Percentiles rank a stretch among this genome's conserved stretches.
Evolutionary conservation across 2,329 filamentous ascomycete genomes (phyloP).

Genomic region (Scolecobasidium constrictum): DNA sequence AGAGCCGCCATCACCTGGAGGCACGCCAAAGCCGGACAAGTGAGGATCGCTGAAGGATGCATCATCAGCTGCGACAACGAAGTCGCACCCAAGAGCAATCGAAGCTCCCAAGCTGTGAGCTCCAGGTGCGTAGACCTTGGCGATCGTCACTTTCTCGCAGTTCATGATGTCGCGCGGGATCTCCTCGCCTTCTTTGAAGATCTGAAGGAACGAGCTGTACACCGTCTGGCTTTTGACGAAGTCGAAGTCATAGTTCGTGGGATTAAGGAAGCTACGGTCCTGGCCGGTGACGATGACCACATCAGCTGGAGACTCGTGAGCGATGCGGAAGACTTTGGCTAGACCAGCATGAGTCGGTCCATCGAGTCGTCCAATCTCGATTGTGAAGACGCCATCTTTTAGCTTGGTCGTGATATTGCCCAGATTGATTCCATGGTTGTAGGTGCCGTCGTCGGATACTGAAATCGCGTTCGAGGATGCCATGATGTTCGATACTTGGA

Average conservation of each 20-base stretch:
- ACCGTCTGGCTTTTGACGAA: constrained; percentile 2
- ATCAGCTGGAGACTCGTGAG: constrained; percentile 1
- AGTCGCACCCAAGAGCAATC: background rate
- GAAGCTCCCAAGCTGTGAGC: constrained; percentile 1
- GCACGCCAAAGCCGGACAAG: background rate
- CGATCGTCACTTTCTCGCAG: constrained; percentile 1
- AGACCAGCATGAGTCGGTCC: constrained; percentile 1
- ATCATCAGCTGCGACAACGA: constrained; percentile 1
- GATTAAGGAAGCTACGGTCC: background rate
- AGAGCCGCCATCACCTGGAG: constrained; percentile 1
- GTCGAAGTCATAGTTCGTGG: constrained; percentile 1
- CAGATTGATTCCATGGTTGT: constrained; percentile 1
- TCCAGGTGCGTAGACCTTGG: constrained; percentile 2
- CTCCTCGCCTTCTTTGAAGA: constrained; percentile 2
- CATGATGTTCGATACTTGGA: no score
- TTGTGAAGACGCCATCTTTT: constrained; percentile 1
- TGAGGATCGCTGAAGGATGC: constrained; percentile 3
- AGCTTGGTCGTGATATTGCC: constrained; percentile 1
- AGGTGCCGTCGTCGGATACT: background rate
- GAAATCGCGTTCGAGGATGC: background rate
- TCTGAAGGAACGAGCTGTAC: background rate
- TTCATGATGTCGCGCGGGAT: constrained; percentile 3
- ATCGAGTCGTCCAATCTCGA: constrained; percentile 1
- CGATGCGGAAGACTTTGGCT: constrained; percentile 1
- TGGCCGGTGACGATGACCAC: background rate